Evolutionary conservation across 2,329 filamentous ascomycete genomes (phyloP).

Genomic region (Trichoderma endophyticum): DNA sequence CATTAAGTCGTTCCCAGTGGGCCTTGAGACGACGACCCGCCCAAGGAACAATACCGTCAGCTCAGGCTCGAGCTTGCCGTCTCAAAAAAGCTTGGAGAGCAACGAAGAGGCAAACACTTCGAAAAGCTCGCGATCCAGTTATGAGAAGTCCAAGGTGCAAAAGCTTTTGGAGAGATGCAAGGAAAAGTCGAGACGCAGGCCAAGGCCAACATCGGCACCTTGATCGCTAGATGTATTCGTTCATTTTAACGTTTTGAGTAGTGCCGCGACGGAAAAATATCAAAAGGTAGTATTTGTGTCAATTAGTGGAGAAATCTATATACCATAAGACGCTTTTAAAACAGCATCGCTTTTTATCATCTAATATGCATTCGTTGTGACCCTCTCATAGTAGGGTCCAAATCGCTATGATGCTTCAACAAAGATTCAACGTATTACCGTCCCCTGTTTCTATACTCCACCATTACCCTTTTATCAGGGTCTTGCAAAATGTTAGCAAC

Average conservation of each 20-base stretch:
- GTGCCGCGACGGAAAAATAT: neutral
- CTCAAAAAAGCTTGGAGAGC: slow-evolving; percentile 1
- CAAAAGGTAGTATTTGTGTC: neutral
- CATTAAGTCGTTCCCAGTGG: neutral
- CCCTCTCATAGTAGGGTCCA: neutral
- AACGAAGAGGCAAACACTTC: neutral
- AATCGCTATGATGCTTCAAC: neutral
- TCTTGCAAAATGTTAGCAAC: neutral
- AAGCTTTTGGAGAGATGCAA: slow-evolving; percentile 5
- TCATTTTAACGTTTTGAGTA: neutral
- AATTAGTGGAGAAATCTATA: neutral
- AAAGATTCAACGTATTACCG: neutral
- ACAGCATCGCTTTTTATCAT: neutral
- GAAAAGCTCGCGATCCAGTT: neutral
- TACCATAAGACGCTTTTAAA: neutral
- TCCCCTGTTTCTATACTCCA: neutral
- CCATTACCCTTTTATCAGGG: neutral
- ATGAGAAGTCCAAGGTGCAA: slow-evolving; percentile 9
- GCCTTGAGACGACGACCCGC: neutral
- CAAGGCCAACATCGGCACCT: slow-evolving; percentile 6
- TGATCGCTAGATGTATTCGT: neutral
- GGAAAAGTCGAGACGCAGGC: neutral
- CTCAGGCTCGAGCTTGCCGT: slow-evolving; percentile 6
- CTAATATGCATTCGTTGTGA: neutral
- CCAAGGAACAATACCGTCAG: neutral